These are phyloP conservation scores for Paraphaeosphaeria sporulosa DNA, from an alignment of 2,329 filamentous ascomycete genomes.

Conservation along the genomic window DNA sequence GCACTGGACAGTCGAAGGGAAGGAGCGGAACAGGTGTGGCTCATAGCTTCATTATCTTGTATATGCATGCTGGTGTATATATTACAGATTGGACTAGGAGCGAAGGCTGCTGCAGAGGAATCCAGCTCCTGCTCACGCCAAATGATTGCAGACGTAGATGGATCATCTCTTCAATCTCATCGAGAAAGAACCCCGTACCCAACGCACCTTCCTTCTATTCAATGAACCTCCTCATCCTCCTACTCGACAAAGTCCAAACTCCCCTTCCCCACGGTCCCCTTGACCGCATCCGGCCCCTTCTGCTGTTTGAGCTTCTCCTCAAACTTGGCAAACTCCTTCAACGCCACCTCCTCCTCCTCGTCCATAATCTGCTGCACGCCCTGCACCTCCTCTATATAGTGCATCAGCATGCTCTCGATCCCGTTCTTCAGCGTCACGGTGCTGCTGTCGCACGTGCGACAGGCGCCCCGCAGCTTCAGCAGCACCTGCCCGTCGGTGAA, in stretches of 20 bases:
- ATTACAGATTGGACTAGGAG: no score
- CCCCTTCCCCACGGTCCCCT: slow-evolving; percentile 59
- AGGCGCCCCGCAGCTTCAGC: slow-evolving; percentile 89
- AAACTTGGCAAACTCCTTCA: slow-evolving; percentile 91
- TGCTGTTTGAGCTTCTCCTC: slow-evolving; percentile 80
- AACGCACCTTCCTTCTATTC: neutral
- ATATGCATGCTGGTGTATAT: no score
- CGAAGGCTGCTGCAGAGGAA: no score
- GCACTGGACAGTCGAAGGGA: no score
- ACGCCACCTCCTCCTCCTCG: slow-evolving; percentile 86
- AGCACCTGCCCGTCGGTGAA: slow-evolving; percentile 87
- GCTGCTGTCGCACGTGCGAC: slow-evolving; percentile 94
- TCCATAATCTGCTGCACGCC: slow-evolving; percentile 91
- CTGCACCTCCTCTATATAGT: slow-evolving; percentile 92
- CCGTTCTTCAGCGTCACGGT: slow-evolving; percentile 97
- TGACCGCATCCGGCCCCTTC: slow-evolving; percentile 60
- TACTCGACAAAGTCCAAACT: slow-evolving; percentile 60
- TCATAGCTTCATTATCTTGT: no score
- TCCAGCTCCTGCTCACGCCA: no score
- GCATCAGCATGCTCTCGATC: slow-evolving; percentile 97
- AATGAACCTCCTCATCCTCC: neutral
- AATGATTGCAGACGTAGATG: no score
- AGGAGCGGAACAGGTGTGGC: no score
- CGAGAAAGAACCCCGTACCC: no score
- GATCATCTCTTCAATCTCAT: no score